These are phyloP conservation scores for Pythium brachiatum DNA, from an alignment of 352 stramenopile species.

Conservation along the genomic window DNA sequence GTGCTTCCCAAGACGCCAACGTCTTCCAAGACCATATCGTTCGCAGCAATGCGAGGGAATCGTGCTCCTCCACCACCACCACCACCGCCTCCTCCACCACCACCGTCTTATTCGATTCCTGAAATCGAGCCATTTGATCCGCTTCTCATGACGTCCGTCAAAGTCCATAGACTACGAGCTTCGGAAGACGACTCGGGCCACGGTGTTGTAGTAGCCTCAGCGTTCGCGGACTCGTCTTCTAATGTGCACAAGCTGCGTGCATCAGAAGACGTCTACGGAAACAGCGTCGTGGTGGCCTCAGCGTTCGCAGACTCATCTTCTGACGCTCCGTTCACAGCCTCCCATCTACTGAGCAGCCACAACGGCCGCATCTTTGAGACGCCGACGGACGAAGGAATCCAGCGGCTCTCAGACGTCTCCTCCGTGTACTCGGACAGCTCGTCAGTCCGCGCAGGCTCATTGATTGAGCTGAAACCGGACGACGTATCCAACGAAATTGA, in stretches of 20 bases:
- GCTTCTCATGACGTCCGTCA: conserved; percentile 20
- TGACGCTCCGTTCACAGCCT: background rate
- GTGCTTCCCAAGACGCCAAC: conserved; percentile 1
- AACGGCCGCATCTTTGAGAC: conserved; percentile 18
- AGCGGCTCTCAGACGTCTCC: conserved; percentile 22
- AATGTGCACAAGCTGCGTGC: conserved; percentile 4
- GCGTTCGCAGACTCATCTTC: background rate
- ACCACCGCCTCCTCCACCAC: conserved; percentile 3
- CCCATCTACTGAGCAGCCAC: conserved; percentile 14
- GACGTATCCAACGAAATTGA: conserved; percentile 24
- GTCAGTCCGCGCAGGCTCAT: conserved; percentile 10
- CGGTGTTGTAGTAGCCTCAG: background rate
- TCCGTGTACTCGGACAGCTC: conserved; percentile 15
- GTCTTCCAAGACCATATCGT: conserved; percentile 21
- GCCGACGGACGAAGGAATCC: conserved; percentile 8
- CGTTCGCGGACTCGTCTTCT: background rate
- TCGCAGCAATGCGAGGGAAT: conserved; percentile 10
- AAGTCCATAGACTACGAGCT: conserved; percentile 7
- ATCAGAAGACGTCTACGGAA: conserved; percentile 12
- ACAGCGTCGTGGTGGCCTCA: background rate
- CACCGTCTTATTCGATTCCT: background rate
- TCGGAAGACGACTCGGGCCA: conserved; percentile 8
- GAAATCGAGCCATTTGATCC: conserved; percentile 14
- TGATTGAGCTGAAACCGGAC: conserved; percentile 26
- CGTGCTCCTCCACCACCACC: conserved; percentile 11